Evolutionary conservation across 2,329 filamentous ascomycete species (phyloP), one percentile per base, ranked within the genome.

Genomic region (Diaporthe sp.): DNA sequence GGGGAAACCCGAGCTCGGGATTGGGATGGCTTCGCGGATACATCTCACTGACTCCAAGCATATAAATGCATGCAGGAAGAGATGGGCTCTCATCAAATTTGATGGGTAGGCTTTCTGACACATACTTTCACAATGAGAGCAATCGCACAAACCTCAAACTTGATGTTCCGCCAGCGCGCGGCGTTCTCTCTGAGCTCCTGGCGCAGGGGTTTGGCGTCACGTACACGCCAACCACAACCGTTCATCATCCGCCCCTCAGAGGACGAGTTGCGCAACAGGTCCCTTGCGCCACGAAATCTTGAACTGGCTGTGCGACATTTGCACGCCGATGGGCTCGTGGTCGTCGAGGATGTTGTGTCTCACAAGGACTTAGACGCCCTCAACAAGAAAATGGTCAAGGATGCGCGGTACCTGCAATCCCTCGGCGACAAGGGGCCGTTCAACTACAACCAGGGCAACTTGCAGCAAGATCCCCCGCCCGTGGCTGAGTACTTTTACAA

Each of bases 401-500:
- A 93, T 79, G 90, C 90, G 1, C 83, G 83, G 2, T 78, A 80
- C 4, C 82, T 92, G 3, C 88, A 89, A 73, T 83, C 82, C 0
- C 82, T 84, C 42, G 89, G 89, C 2, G 85, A 90, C 27, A 84
- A 89, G 22, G 86, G 87, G 0, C 89, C 89, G 0, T 92, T 88
- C 83, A 92, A 92, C 77, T 92, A 92, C 78, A 92, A 92, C 78
- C 86, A 86, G 63, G 89, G 88, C 1, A 92, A 92, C 76, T 83
- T 92, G 44, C 90, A 92, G 75, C 91, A 92, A 78, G 90, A 92
- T 76, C 84, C 90, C 0, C 89, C 88, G 0, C 85, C 89, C 2
- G 85, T 87, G 0, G 80, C 82, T 0, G 80, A 88, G 56, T 87
- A 84, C 76, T 90, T 90, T 71, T 81, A 84, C 25, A 80, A 84